These are phyloP conservation scores for Malus fusca DNA, from an alignment of 306 rosid genomes.

Conservation along the genomic window DNA sequence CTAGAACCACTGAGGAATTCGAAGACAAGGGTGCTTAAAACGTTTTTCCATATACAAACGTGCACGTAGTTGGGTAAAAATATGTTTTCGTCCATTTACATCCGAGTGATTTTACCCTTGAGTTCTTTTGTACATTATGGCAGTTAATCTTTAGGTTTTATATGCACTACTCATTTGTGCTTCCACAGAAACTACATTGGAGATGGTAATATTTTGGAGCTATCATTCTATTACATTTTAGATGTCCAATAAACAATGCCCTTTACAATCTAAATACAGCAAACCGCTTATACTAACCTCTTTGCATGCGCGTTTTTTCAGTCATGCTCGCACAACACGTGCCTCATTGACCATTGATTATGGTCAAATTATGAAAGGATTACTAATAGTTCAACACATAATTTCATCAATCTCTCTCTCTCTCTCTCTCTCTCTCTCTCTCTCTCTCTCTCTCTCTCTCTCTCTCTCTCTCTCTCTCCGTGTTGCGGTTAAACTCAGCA, in stretches of 20 bases:
- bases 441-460: no score
- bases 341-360: no score
- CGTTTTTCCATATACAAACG: neutral
- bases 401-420: no score
- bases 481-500: no score
- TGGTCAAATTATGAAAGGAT: no score
- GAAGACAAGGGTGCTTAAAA: slow-evolving; percentile 1
- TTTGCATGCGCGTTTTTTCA: neutral
- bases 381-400: no score
- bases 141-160: neutral
- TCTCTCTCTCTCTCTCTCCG: no score
- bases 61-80: neutral
- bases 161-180: neutral
- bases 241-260: no score
- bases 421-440: no score
- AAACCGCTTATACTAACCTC: no score
- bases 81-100: neutral
- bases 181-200: neutral
- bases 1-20: neutral
- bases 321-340: no score
- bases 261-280: no score
- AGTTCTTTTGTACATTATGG: slow-evolving; percentile 1
- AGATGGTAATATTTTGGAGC: neutral
- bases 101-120: neutral
- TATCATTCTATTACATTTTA: neutral